A percentile compares a stretch with the other conserved stretches of the same genome.
These are phyloP conservation scores for Alternaria sp. DNA, from an alignment of 2,329 filamentous ascomycete species.

Conservation along the genomic window DNA sequence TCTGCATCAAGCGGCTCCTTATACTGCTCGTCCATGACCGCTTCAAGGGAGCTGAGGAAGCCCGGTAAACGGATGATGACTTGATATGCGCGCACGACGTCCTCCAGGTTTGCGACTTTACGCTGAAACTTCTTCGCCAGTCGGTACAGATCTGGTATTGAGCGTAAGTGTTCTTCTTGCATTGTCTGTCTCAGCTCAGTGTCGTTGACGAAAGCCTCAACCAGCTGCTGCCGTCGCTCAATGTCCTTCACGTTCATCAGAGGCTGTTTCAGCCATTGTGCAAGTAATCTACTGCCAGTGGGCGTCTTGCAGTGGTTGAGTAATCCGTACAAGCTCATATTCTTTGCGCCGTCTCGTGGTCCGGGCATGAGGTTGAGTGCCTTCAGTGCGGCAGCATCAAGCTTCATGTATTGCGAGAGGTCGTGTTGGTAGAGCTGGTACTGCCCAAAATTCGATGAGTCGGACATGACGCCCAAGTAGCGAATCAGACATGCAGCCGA, in stretches of 20 bases:
- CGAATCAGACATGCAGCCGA: constrained; percentile 93
- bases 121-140: constrained; percentile 95
- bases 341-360: constrained; percentile 92
- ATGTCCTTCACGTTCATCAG: constrained; percentile 92
- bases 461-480: constrained; percentile 88
- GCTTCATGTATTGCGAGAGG: constrained; percentile 95
- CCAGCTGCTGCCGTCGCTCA: constrained; percentile 87
- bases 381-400: constrained; percentile 92
- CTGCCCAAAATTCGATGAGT: constrained; percentile 94
- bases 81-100: constrained; percentile 95
- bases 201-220: constrained; percentile 92
- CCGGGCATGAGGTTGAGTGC: constrained; percentile 98
- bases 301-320: constrained; percentile 98
- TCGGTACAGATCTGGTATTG: constrained; percentile 92
- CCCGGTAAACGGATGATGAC: constrained; percentile 90
- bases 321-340: constrained; percentile 93
- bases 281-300: constrained; percentile 84
- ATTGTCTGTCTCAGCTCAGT: constrained; percentile 94
- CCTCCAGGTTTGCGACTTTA: constrained; percentile 88
- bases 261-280: constrained; percentile 98
- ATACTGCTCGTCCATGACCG: constrained; percentile 94
- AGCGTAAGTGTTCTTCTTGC: constrained; percentile 93
- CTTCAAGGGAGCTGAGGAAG: constrained; percentile 87
- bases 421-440: constrained; percentile 98
- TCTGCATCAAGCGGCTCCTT: constrained; percentile 83